phyloP scores from a whole-genome alignment of 768 basidiomycete species.

The Amyloporia xantha region DNA sequence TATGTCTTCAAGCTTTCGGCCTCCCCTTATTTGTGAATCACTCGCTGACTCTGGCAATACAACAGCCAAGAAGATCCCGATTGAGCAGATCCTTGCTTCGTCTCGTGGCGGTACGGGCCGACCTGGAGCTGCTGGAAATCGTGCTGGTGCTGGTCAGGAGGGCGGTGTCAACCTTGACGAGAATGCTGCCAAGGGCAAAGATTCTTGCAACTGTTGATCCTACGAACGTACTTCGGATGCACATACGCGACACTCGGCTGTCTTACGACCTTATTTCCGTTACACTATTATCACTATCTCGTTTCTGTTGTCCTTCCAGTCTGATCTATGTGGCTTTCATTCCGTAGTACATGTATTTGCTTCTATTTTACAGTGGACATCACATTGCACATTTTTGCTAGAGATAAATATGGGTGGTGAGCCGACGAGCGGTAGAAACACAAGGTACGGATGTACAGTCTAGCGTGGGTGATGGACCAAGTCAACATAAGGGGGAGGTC shows the following conservation, averaged over 20 bases:
- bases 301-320: constrained; percentile 11
- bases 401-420: neutral
- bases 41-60: neutral
- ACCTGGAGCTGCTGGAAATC: constrained; percentile 47
- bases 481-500: constrained; percentile 34
- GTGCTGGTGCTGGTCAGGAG: constrained; percentile 48
- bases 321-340: constrained; percentile 20
- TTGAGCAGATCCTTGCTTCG: constrained; percentile 89
- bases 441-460: neutral
- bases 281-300: constrained; percentile 17
- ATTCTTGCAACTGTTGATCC: constrained; percentile 75
- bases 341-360: constrained; percentile 16
- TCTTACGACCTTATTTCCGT: constrained; percentile 3
- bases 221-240: neutral
- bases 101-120: constrained; percentile 63
- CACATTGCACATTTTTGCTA: neutral
- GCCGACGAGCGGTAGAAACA: neutral
- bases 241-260: neutral
- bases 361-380: constrained; percentile 8
- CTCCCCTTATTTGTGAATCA: neutral
- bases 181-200: constrained; percentile 58
- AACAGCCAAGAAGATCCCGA: constrained; percentile 78
- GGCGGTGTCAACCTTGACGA: constrained; percentile 69
- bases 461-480: constrained; percentile 15
- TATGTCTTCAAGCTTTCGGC: constrained; percentile 34